Conservation (phyloP, 148 eudicot species). For the Chenopodium quinoa region DNA sequence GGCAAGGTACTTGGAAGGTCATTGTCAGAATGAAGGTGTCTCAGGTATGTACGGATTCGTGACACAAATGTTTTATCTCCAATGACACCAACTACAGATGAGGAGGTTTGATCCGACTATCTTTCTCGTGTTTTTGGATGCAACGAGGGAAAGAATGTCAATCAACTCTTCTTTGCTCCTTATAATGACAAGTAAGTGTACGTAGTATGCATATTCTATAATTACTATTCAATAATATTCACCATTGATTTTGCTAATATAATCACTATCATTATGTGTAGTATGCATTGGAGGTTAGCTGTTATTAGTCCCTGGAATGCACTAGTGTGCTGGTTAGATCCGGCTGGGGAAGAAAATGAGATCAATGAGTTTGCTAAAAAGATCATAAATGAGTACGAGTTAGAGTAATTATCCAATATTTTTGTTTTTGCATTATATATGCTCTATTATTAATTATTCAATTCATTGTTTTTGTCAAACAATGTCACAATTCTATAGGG, state of each 20-base stretch:
- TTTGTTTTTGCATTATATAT: too few relatives aligned
- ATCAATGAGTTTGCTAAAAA: too few relatives aligned
- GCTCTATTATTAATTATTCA: too few relatives aligned
- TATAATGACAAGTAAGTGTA: neutral
- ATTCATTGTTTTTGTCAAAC: neutral
- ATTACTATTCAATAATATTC: too few relatives aligned
- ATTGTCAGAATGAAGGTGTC: neutral
- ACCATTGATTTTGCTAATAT: too few relatives aligned
- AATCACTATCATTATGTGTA: too few relatives aligned
- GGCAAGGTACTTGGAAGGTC: neutral
- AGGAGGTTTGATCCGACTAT: neutral
- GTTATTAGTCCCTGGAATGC: conserved; percentile 11
- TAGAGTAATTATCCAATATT: too few relatives aligned
- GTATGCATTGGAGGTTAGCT: conserved; percentile 10
- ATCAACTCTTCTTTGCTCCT: conserved; percentile 11
- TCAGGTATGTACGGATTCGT: neutral
- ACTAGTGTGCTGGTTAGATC: too few relatives aligned
- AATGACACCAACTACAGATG: neutral
- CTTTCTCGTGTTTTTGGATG: conserved; percentile 3
- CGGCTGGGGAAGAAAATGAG: neutral
- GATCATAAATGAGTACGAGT: too few relatives aligned
- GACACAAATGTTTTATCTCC: neutral
- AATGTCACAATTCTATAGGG: neutral
- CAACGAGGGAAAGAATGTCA: neutral
- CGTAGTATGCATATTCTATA: too few relatives aligned